Evolutionary conservation across 164 flowering plant species (phyloP), one percentile per base, ranked within the genome.

Genomic region (Dillenia suffruticosa): DNA sequence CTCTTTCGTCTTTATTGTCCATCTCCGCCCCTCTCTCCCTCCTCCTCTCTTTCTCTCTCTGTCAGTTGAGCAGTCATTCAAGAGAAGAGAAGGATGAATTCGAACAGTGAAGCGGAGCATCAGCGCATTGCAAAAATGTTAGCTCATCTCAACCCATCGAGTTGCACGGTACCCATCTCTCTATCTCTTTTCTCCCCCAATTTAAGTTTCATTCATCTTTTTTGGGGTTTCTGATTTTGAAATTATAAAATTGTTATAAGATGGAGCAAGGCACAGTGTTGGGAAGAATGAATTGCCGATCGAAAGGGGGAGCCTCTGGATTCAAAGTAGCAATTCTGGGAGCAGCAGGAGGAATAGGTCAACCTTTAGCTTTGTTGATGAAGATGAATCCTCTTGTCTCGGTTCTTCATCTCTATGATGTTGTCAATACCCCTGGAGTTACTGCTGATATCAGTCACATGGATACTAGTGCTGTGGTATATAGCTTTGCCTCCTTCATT

Each of bases 331-430:
- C 97, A 1, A 78, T 95, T 14, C 57, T 95, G 70, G 97, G 99
- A 46, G 99, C 99, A 43, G 89, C 97, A 22, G 99, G 99, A 15
- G 96, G 99, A 43, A 95, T 95, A 24, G 99, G 97, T 8, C 99
- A 95, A 71, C 90, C 99, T 47, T 80, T 95, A 15, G 77, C 99
- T 0, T 9, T 95, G 96, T 69, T 95, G 72, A 88, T 92, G 96
- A 95, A 95, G 85, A 92, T 92, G 88, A 89, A 92, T 53, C 99
- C 99, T 0, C 74, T 89, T 62, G 91, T 95, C 17, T 90, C 99
- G 0, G 85, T 88, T 66, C 94, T 95, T 68, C 97, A 91, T 74
- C 86, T 95, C 12, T 92, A 95, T 61, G 97, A 95, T 81, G 94
- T 95, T 13, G 97, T 88, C 59, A 89, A 86, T 64, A 61, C 96